Percentiles rank a stretch among this genome's conserved stretches.
Conservation (phyloP, 2,329 filamentous ascomycete species). For the Colletotrichum sp. region DNA sequence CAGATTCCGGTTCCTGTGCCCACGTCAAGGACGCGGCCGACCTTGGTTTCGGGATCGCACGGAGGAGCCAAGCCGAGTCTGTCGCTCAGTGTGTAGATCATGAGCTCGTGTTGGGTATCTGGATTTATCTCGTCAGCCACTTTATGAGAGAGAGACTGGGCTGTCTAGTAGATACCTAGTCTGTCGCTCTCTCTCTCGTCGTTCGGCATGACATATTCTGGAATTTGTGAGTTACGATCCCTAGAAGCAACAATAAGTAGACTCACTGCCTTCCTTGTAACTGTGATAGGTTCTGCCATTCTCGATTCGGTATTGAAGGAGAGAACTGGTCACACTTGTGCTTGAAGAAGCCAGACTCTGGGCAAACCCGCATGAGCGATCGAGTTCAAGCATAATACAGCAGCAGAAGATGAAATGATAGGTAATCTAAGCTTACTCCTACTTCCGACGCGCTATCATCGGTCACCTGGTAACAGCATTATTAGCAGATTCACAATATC, state of each 20-base stretch:
- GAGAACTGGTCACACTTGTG: background rate
- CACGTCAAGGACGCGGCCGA: background rate
- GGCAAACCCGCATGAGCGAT: background rate
- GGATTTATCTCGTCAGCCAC: no score
- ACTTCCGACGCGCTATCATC: background rate
- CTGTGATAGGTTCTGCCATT: background rate
- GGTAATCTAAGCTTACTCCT: background rate
- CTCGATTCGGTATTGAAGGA: background rate
- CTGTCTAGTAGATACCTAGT: background rate
- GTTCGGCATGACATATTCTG: background rate
- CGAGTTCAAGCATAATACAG: background rate
- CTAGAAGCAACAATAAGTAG: no score
- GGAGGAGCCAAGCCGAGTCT: background rate
- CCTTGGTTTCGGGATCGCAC: background rate
- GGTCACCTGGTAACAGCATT: background rate
- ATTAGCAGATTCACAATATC: background rate
- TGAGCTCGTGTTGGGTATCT: background rate
- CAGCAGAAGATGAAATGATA: background rate
- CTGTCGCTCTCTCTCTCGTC: background rate
- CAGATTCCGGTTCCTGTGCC: background rate
- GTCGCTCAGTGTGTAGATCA: background rate
- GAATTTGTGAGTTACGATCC: no score
- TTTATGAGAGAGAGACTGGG: slow-evolving; percentile 22
- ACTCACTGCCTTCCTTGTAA: background rate
- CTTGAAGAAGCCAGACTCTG: background rate